Evolutionary conservation across 2,329 filamentous ascomycete genomes (phyloP), one percentile per base, ranked within the genome.

Genomic region (Botryotinia narcissicola): DNA sequence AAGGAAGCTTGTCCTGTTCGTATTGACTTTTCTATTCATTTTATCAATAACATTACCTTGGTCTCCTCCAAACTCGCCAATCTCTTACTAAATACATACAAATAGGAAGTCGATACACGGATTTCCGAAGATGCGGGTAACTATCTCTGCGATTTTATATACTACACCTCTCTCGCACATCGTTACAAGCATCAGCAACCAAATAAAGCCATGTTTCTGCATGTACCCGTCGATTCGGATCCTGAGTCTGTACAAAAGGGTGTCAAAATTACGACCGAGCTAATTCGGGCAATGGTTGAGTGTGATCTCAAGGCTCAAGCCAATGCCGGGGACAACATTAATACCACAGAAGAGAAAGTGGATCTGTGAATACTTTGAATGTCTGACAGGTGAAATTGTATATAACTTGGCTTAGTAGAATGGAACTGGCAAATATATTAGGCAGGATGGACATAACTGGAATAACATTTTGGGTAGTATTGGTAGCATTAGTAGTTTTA

Each of bases 101-200:
- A 29, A 69, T 32, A 72, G 71, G 40, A 61, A 25, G 22, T 40
- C 68, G 85, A 87, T 75, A 80, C 90, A 12, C 86, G 88, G 46
- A 83, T 92, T 57, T 93, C 91, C 0, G 86, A 90, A 61, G 90
- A 95, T 76, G 89, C 92, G 0, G 92, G 92, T 4, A 87, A 87
- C 32, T 95, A 91, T 81, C 84, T 94, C 25, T 95, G 92, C 82
- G 92, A 95, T 80, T 95, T 93, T 79, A 93, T 92, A 77, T 93
- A 92, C 81, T 94, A 90, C 82, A 89, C 88, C 10, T 92, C 89
- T 75, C 81, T 94, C 77, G 85, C 91, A 32, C 83, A 89, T 73
- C 82, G 89, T 51, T 84, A 83, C 78, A 87, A 86, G 79, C 81
- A 84, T 64, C 78, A 83, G 62, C 80, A 84, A 74, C 82, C 83